Evolutionary conservation across 2,329 filamentous ascomycete species (phyloP).

Genomic region (Botrytis medusae): DNA sequence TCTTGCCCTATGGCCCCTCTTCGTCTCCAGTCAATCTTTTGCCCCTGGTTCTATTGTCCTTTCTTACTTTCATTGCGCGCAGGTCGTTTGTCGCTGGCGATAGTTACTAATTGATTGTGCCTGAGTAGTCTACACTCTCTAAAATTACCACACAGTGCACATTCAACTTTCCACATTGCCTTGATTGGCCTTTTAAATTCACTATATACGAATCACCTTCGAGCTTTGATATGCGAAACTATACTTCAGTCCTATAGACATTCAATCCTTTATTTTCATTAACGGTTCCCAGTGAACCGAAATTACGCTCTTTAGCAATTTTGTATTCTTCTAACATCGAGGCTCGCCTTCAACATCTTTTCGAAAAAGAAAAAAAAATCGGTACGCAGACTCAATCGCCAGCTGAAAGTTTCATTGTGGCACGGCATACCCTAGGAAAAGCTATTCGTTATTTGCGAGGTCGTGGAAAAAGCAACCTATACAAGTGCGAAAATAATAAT

Average conservation of each 20-base stretch:
- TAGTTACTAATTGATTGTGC: conserved; percentile 27
- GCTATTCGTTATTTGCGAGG: neutral
- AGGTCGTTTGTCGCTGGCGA: conserved; percentile 25
- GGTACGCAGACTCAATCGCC: conserved; percentile 17
- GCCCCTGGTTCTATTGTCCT: conserved; percentile 5
- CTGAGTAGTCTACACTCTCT: conserved; percentile 1
- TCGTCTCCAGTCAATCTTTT: conserved; percentile 15
- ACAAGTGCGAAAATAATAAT: neutral
- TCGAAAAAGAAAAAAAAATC: neutral
- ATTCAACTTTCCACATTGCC: neutral
- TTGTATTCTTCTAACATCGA: conserved; percentile 25
- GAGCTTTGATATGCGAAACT: conserved; percentile 29
- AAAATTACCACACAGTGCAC: conserved; percentile 1
- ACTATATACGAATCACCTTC: conserved; percentile 22
- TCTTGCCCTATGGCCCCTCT: conserved; percentile 13
- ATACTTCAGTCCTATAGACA: conserved; percentile 28
- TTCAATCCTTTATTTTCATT: conserved; percentile 29
- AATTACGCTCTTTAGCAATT: conserved; percentile 36
- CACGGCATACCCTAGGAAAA: neutral
- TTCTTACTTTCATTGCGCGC: conserved; percentile 19
- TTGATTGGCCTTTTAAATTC: conserved; percentile 14
- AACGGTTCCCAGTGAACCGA: conserved; percentile 37
- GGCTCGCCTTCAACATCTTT: conserved; percentile 30
- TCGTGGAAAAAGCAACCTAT: conserved; percentile 1
- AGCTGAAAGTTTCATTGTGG: conserved; percentile 20